phyloP scores from a whole-genome alignment of 441 rosid species.

The Euphorbia corollata region DNA sequence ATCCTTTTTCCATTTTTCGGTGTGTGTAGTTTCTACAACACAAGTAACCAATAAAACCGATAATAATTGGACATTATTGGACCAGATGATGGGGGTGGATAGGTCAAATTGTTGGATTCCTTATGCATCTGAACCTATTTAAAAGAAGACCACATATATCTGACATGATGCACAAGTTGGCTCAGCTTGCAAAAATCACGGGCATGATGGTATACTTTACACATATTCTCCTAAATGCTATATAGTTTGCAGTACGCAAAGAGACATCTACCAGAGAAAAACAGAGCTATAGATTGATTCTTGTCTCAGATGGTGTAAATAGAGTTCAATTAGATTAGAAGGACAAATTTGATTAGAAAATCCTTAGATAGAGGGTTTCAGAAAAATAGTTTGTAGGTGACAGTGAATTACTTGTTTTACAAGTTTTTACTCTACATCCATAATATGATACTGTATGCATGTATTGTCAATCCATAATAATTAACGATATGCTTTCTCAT shows the following conservation, averaged over 20 bases:
- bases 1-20: not conserved
- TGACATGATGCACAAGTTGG: not conserved
- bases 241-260: not conserved
- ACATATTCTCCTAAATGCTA: not conserved
- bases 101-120: not conserved
- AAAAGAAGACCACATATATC: not conserved
- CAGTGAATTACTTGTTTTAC: not conserved
- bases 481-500: not conserved
- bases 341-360: not conserved
- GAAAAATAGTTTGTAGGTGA: not conserved
- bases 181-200: not conserved
- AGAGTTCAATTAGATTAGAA: not conserved
- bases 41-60: not conserved
- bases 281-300: not conserved
- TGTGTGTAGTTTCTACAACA: not conserved
- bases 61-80: not conserved
- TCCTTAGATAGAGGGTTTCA: not conserved
- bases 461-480: not conserved
- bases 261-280: not conserved
- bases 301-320: not conserved
- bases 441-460: too few relatives aligned
- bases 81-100: not conserved
- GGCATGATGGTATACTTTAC: not conserved
- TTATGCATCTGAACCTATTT: not conserved
- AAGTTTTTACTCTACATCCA: not conserved